Evolutionary conservation across 164 flowering plant genomes (phyloP), one percentile per base, ranked within the genome.

Genomic region (Protea cynaroides): DNA sequence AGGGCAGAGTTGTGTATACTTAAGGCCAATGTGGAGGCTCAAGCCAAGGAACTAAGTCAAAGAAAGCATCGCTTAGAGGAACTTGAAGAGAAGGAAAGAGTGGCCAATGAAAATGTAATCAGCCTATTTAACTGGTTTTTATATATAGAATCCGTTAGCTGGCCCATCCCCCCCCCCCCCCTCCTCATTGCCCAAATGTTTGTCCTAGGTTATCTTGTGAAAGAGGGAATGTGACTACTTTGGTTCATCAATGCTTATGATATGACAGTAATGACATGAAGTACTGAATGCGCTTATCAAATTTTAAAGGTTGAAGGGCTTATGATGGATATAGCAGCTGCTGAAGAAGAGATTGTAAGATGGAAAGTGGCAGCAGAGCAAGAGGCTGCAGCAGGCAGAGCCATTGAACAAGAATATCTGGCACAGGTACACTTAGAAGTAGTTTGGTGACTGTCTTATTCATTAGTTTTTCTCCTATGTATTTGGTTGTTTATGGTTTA

Each of bases 321-420:
- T 72, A 90, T 90, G 98, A 77, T 86, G 84, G 97, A 92, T 68
- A 82, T 90, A 77, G 82, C 94, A 62, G 85, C 90, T 72, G 92
- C 96, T 51, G 97, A 93, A 79, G 97, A 93, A 84, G 98, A 93
- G 76, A 90, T 93, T 66, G 73, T 81, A 25, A 83, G 98, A 70
- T 93, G 98, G 98, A 94, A 94, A 77, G 74, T 77, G 65, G 98
- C 96, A 37, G 98, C 98, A 43, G 96, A 94, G 74, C 86, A 94
- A 71, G 98, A 94, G 79, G 98, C 98, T 67, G 92, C 83, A 67
- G 98, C 97, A 25, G 98, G 98, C 22, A 78, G 78, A 77, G 88
- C 85, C 62, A 84, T 94, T 69, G 97, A 94, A 63, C 88, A 87
- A 74, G 97, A 94, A 59, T 83, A 74, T 67, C 10, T 75, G 51